Conservation (phyloP, 192 early-diverging fungal genomes). For the Coemansia sp. region DNA sequence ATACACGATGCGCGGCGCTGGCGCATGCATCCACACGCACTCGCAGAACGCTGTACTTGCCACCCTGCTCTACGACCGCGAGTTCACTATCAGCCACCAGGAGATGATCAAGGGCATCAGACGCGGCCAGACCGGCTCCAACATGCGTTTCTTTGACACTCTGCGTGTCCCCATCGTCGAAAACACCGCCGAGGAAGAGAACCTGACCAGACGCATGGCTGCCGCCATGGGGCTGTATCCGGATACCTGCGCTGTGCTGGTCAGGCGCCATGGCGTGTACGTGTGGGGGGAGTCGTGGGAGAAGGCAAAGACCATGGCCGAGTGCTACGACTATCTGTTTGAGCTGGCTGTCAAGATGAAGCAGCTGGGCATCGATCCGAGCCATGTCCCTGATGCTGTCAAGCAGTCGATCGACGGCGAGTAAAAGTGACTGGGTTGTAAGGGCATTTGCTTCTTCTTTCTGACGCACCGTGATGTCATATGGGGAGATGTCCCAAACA, state of each 20-base stretch:
- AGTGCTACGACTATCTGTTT: conserved; percentile 99
- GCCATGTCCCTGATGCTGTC: conserved; percentile 22
- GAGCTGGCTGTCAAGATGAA: conserved; percentile 96
- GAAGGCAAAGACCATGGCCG: conserved; percentile 96
- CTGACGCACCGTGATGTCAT: no score
- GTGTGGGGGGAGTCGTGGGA: conserved; percentile 97
- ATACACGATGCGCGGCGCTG: conserved; percentile 79
- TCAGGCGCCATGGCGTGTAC: conserved; percentile 94
- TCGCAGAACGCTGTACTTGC: conserved; percentile 94
- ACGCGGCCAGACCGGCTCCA: conserved; percentile 63
- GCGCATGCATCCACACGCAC: conserved; percentile 96
- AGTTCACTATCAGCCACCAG: conserved; percentile 89
- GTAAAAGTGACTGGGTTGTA: conserved; percentile 2
- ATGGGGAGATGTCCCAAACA: no score
- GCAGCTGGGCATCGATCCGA: conserved; percentile 78
- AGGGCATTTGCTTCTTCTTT: background rate
- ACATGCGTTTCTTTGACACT: conserved; percentile 76
- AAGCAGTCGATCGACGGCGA: conserved; percentile 13
- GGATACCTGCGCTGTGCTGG: conserved; percentile 91
- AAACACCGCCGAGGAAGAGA: conserved; percentile 92
- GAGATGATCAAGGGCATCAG: conserved; percentile 99
- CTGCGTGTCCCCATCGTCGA: conserved; percentile 93
- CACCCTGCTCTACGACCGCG: conserved; percentile 77
- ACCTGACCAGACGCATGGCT: conserved; percentile 85
- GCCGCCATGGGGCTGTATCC: conserved; percentile 86